A percentile compares a stretch with the other conserved stretches of the same genome.
phyloP scores from a whole-genome alignment of 2,329 filamentous ascomycete genomes.

The Pseudonectria foliicola region DNA sequence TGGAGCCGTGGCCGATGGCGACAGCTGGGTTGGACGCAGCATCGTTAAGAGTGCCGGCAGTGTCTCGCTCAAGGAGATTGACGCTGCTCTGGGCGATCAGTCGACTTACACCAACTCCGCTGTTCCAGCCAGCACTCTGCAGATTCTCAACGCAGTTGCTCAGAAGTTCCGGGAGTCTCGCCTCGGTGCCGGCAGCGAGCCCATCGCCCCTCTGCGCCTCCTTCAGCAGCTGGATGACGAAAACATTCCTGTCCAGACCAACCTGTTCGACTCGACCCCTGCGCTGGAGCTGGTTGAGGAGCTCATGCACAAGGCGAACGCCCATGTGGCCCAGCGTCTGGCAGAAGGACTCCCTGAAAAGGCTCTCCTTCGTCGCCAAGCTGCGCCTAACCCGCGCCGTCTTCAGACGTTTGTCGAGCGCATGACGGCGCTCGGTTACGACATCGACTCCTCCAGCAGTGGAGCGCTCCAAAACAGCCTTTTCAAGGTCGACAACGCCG shows the following conservation, averaged over 20 bases:
- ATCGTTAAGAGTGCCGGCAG: constrained; percentile 89
- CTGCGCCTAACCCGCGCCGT: constrained; percentile 76
- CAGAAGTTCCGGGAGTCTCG: constrained; percentile 87
- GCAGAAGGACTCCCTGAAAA: constrained; percentile 77
- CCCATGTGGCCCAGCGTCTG: constrained; percentile 80
- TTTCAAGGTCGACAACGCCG: constrained; percentile 83
- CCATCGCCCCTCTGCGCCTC: constrained; percentile 78
- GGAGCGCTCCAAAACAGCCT: constrained; percentile 89
- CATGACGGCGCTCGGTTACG: constrained; percentile 85
- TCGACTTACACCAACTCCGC: constrained; percentile 56
- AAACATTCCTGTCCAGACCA: constrained; percentile 93
- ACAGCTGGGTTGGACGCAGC: constrained; percentile 89
- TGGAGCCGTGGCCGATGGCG: constrained; percentile 71
- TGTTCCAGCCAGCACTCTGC: constrained; percentile 67
- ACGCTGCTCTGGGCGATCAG: constrained; percentile 65
- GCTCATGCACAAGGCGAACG: constrained; percentile 87
- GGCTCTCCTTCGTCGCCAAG: constrained; percentile 82
- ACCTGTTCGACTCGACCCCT: constrained; percentile 86
- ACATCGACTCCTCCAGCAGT: constrained; percentile 83
- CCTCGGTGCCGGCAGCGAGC: constrained; percentile 69
- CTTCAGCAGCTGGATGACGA: constrained; percentile 95
- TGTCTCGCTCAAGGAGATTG: constrained; percentile 77
- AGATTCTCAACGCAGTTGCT: constrained; percentile 71
- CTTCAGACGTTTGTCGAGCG: constrained; percentile 86
- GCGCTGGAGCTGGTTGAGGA: constrained; percentile 94